Base-by-base conservation (phyloP, 2,329 filamentous ascomycete genomes). In the Cordyceps cicadae region DNA sequence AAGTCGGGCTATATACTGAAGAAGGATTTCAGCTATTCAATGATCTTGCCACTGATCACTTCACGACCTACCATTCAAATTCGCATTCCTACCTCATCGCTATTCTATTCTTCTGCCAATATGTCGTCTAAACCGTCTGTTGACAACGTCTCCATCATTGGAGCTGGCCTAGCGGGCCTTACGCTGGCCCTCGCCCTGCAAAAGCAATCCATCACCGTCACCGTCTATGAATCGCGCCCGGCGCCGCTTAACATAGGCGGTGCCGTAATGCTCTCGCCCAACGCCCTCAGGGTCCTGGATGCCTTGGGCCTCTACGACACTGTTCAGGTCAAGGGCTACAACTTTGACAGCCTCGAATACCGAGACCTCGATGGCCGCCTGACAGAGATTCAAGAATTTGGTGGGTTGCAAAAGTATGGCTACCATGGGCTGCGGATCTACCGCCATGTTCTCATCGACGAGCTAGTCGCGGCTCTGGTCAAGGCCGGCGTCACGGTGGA, bases 211-310 rank as follows among this genome's bases (percentile, higher is more conserved):
- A 84, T 87, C 49, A 64, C 72, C 5, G 75, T 71, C 62, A 78
- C 71, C 3, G 70, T 86, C 55, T 85, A 83, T 63, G 83, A 86
- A 63, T 72, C 75, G 15, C 75, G 79, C 9, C 62, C 71, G 0
- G 73, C 74, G 0, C 72, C 77, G 1, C 72, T 77, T 2, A 74
- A 79, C 62, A 77, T 78, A 26, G 79, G 79, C 19, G 83, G 83
- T 3, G 81, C 80, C 0, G 72, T 86, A 34, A 83, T 84, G 78
- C 76, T 86, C 2, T 83, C 82, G 0, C 83, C 83, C 5, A 86
- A 86, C 58, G 80, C 81, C 0, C 75, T 86, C 1, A 74, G 76
- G 4, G 73, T 85, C 45, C 74, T 87, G 0, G 78, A 85, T 63
- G 68, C 66, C 0, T 69, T 86, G 0, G 77, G 74, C 0, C 70